phyloP scores from a whole-genome alignment of 179 eudicot species.

The Camellia oleifera region DNA sequence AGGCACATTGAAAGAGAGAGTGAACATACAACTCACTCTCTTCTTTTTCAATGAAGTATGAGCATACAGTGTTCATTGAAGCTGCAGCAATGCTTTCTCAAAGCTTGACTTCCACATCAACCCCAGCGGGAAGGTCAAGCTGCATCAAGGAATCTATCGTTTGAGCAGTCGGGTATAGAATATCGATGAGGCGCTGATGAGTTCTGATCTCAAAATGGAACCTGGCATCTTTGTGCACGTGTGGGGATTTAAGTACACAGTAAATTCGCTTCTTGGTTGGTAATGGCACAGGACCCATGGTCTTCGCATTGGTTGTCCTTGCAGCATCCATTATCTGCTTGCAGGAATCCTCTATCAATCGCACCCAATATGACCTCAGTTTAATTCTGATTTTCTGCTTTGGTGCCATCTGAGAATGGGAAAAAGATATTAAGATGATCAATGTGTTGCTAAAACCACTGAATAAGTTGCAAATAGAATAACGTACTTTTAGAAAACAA shows the following conservation, averaged over 20 bases:
- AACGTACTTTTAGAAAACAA: not conserved
- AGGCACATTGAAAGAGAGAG: too few species aligned
- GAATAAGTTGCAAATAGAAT: not conserved
- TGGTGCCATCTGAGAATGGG: constrained; percentile 43
- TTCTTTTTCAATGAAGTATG: not conserved
- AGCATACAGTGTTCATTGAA: not conserved
- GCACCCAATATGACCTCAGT: constrained; percentile 87
- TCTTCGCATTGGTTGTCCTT: constrained; percentile 74
- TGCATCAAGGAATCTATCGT: constrained; percentile 98
- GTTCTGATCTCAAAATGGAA: constrained; percentile 97
- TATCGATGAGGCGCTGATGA: constrained; percentile 90
- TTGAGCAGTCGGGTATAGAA: constrained; percentile 90
- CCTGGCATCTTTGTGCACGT: constrained; percentile 90
- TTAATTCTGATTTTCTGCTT: constrained; percentile 95
- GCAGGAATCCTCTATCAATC: constrained; percentile 91
- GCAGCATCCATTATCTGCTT: constrained; percentile 97
- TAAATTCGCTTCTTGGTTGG: constrained; percentile 92
- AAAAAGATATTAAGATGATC: not conserved
- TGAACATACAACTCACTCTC: too few species aligned
- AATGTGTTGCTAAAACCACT: not conserved
- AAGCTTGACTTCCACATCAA: constrained; percentile 97
- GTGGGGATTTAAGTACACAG: constrained; percentile 93
- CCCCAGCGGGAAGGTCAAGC: constrained; percentile 97
- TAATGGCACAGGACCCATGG: constrained; percentile 93
- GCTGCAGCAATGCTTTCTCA: constrained; percentile 24